A percentile compares a stretch with the other conserved stretches of the same genome.
Conservation (phyloP, 129 eudicot genomes). For the Saposhnikovia divaricata region DNA sequence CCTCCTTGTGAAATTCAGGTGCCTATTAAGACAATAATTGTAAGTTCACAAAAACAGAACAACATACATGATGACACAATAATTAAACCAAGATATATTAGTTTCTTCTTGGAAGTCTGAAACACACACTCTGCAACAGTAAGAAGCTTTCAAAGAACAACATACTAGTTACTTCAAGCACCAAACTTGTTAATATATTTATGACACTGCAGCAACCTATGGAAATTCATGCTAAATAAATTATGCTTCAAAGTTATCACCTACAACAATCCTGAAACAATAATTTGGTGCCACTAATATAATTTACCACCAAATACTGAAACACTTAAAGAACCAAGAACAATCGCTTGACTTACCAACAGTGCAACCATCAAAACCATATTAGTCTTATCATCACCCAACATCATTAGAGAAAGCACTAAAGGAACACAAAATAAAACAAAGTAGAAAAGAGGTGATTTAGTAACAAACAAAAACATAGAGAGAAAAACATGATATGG, state of each 20-base stretch:
- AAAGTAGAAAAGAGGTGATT: neutral
- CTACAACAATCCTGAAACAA: neutral
- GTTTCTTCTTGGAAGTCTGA: neutral
- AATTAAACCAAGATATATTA: neutral
- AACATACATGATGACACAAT: neutral
- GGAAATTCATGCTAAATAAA: neutral
- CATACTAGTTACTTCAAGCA: neutral
- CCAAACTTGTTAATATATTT: neutral
- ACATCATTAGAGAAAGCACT: neutral
- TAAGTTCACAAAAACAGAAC: neutral
- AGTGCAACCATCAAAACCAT: neutral
- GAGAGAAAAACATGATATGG: neutral
- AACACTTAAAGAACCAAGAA: neutral
- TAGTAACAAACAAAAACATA: neutral
- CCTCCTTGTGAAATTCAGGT: constrained; percentile 74
- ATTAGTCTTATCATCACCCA: neutral
- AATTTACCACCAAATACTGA: neutral
- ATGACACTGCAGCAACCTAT: neutral
- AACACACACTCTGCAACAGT: neutral
- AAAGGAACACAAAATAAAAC: neutral
- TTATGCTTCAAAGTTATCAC: neutral
- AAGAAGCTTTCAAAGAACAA: neutral
- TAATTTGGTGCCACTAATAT: neutral
- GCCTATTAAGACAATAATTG: constrained; percentile 41
- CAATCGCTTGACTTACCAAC: neutral